phyloP scores from a whole-genome alignment of 768 basidiomycete species.

The Leucosporidium yakuticum region DNA sequence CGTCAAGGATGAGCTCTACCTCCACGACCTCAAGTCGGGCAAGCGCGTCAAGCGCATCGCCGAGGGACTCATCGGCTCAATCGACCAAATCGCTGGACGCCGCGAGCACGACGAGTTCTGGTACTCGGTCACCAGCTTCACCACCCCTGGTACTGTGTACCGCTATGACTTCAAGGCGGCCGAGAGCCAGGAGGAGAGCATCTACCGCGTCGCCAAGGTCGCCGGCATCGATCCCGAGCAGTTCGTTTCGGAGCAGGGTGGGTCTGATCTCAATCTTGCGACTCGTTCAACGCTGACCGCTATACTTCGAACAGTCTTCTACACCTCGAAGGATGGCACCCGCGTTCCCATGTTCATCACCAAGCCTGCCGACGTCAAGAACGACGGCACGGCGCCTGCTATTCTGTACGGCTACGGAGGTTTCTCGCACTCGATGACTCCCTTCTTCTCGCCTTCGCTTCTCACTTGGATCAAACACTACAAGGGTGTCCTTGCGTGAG shows the following conservation, averaged over 20 bases:
- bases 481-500: conserved; percentile 56
- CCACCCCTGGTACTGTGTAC: conserved; percentile 61
- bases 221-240: conserved; percentile 61
- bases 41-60: conserved; percentile 55
- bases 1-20: conserved; percentile 72
- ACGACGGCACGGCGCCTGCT: conserved; percentile 66
- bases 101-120: conserved; percentile 60
- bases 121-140: conserved; percentile 57
- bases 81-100: conserved; percentile 50
- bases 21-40: conserved; percentile 57
- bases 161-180: conserved; percentile 54
- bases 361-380: conserved; percentile 54
- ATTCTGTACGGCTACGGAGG: conserved; percentile 80
- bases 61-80: conserved; percentile 62
- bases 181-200: conserved; percentile 49
- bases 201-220: conserved; percentile 57
- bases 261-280: conserved; percentile 39
- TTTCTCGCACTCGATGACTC: conserved; percentile 54
- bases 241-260: conserved; percentile 58
- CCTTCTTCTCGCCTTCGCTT: conserved; percentile 63
- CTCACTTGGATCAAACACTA: conserved; percentile 69
- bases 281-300: conserved; percentile 34
- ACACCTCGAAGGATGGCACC: conserved; percentile 69
- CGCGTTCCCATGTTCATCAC: conserved; percentile 80
- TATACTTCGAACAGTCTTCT: conserved; percentile 58